Base-by-base conservation (phyloP, 306 rosid genomes). In the Hylodesmum podocarpum region DNA sequence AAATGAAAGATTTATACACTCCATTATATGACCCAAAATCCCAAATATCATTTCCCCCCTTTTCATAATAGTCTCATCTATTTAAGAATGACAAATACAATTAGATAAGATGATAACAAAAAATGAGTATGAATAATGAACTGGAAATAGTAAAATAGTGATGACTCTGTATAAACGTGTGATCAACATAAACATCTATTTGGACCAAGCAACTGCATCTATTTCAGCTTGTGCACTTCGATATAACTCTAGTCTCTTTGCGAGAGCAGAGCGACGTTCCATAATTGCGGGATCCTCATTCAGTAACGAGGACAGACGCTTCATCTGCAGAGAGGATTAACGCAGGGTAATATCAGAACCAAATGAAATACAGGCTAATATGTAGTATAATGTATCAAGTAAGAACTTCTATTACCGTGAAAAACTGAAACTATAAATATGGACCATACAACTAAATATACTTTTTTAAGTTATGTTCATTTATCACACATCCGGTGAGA, bases 201-300 rank as follows among this genome's bases (percentile, higher is more conserved):
- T 91, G 3, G 98, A 84, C 98, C 98, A 94, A 72, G 94, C 97
- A 77, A 89, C 97, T 4, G 97, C 81, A 41, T 94, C 97, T 24
- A 94, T 91, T 15, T 91, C 97, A 27, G 90, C 86, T 78, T 91
- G 98, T 27, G 98, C 98, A 29, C 94, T 90, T 67, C 97, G 81
- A 86, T 94, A 94, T 43, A 94, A 65, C 84, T 91, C 98, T 76
- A 94, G 88, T 82, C 98, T 94, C 88, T 90, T 91, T 3, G 93
- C 93, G 0, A 94, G 88, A 50, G 86, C 90, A 61, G 81, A 2
- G 1, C 97, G 98, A 22, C 95, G 86, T 83, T 94, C 97, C 98
- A 90, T 91, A 54, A 94, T 82, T 1, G 95, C 96, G 2, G 98
- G 98, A 79, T 91, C 98, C 93, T 94, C 98, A 8, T 94, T 94